These are phyloP conservation scores for Gossypium ekmanianum DNA, from an alignment of 345 rosid genomes.

Conservation along the genomic window DNA sequence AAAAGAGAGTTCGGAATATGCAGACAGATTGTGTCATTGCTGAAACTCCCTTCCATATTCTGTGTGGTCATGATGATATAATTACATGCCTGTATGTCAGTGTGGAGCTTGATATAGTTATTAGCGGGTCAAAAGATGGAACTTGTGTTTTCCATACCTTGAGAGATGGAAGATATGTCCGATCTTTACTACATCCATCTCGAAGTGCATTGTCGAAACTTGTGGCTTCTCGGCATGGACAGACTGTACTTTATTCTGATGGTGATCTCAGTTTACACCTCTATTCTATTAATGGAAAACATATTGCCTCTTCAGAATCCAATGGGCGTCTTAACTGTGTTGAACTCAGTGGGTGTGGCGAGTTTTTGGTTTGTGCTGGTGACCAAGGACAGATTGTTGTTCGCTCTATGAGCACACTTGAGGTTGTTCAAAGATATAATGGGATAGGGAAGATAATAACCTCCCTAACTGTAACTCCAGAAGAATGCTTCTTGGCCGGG, in stretches of 20 bases:
- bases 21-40: constrained; percentile 58
- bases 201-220: constrained; percentile 83
- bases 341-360: constrained; percentile 83
- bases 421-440: constrained; percentile 60
- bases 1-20: constrained; percentile 55
- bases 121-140: constrained; percentile 98
- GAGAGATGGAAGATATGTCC: constrained; percentile 83
- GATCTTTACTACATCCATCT: constrained; percentile 81
- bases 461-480: constrained; percentile 71
- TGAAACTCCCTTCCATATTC: constrained; percentile 91
- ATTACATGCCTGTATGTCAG: constrained; percentile 84
- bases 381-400: constrained; percentile 95
- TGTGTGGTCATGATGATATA: constrained; percentile 92
- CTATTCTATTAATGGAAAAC: constrained; percentile 89
- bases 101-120: constrained; percentile 85
- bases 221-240: constrained; percentile 80
- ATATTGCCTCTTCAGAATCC: constrained; percentile 83
- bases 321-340: constrained; percentile 88
- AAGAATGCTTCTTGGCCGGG: constrained; percentile 94
- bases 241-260: constrained; percentile 73
- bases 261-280: constrained; percentile 88
- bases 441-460: constrained; percentile 85
- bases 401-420: constrained; percentile 88
- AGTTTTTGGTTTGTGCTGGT: constrained; percentile 86
- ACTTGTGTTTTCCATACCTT: constrained; percentile 89